Conservation (phyloP, 108 stramenopile species). For the Nitzschia palea region DNA sequence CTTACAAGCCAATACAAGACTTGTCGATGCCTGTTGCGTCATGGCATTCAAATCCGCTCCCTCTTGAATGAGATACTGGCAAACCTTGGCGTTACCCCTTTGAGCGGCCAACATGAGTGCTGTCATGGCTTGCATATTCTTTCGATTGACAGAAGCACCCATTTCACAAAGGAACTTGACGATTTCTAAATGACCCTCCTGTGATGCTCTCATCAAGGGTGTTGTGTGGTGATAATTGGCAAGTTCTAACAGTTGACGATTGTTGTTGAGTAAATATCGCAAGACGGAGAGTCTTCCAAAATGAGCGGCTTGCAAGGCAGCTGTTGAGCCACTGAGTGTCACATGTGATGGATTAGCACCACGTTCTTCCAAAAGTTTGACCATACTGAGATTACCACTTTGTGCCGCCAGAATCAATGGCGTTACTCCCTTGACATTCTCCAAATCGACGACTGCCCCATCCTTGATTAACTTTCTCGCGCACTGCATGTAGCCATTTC, state of each 20-base stretch:
- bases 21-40: slow-evolving; percentile 56
- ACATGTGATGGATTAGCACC: slow-evolving; percentile 20
- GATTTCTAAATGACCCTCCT: slow-evolving; percentile 77
- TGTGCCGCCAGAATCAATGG: slow-evolving; percentile 82
- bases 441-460: slow-evolving; percentile 39
- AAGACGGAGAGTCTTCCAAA: slow-evolving; percentile 74
- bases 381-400: slow-evolving; percentile 64
- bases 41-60: slow-evolving; percentile 64
- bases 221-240: slow-evolving; percentile 84
- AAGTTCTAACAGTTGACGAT: slow-evolving; percentile 48
- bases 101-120: slow-evolving; percentile 88
- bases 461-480: slow-evolving; percentile 39
- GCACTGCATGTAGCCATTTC: slow-evolving; percentile 31
- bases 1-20: slow-evolving; percentile 86
- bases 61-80: slow-evolving; percentile 55
- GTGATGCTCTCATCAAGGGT: slow-evolving; percentile 85
- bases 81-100: slow-evolving; percentile 77
- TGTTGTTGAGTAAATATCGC: slow-evolving; percentile 49
- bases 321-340: slow-evolving; percentile 69
- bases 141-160: slow-evolving; percentile 70
- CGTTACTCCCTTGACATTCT: slow-evolving; percentile 65
- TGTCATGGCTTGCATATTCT: slow-evolving; percentile 81
- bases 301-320: slow-evolving; percentile 84
- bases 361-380: slow-evolving; percentile 47
- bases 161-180: slow-evolving; percentile 38